Conservation (phyloP, 352 stramenopile genomes). For the Pythium aristosporum region DNA sequence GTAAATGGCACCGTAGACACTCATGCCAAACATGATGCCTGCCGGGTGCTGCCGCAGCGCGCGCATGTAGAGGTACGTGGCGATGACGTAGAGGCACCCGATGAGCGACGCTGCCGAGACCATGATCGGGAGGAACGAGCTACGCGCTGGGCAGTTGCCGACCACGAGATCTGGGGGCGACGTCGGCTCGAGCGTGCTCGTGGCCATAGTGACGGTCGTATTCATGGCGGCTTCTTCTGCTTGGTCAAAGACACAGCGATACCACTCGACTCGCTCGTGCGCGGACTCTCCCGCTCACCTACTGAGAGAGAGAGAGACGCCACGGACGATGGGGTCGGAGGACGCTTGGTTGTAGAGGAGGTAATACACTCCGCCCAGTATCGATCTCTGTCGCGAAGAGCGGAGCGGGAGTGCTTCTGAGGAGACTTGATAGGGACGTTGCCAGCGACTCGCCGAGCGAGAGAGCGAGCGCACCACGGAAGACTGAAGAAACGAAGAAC, state of each 20-base stretch:
- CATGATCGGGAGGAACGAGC: constrained; percentile 53
- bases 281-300: too few species aligned
- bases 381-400: neutral
- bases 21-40: constrained; percentile 89
- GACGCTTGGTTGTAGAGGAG: too few species aligned
- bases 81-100: constrained; percentile 78
- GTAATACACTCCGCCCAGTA: too few species aligned
- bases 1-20: constrained; percentile 78
- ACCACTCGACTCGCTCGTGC: too few species aligned
- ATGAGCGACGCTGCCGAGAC: constrained; percentile 67
- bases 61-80: constrained; percentile 61
- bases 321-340: too few species aligned
- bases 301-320: too few species aligned
- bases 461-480: neutral
- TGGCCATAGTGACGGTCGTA: constrained; percentile 1
- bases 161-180: neutral
- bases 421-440: neutral
- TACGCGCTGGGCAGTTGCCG: constrained; percentile 41
- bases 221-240: neutral
- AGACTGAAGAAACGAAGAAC: neutral
- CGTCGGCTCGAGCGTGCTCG: neutral
- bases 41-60: constrained; percentile 75
- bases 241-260: too few species aligned
- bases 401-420: neutral
- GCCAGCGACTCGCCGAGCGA: neutral